Conservation (phyloP, 2,329 filamentous ascomycete species). For the Neophaeococcomyces mojaviensis region DNA sequence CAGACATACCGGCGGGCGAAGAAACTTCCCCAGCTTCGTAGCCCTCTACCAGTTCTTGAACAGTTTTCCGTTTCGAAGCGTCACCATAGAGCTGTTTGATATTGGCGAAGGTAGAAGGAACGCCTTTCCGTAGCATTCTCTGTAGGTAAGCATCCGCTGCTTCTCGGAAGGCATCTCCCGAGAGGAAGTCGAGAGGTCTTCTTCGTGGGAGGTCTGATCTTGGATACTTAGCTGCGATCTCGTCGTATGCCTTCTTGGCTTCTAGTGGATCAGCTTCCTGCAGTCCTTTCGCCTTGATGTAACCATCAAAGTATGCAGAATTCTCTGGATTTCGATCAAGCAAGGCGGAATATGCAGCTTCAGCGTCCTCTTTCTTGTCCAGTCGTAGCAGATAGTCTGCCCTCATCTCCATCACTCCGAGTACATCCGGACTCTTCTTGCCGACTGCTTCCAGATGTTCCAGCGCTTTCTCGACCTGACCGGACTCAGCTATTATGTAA, state of each 20-base stretch:
- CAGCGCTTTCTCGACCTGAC: slow-evolving; percentile 72
- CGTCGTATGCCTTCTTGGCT: slow-evolving; percentile 68
- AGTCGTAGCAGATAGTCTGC: slow-evolving; percentile 78
- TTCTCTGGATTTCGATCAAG: slow-evolving; percentile 84
- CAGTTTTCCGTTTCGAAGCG: slow-evolving; percentile 64
- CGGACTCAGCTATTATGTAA: slow-evolving; percentile 80
- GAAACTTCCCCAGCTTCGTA: slow-evolving; percentile 57
- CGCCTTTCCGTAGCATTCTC: slow-evolving; percentile 81
- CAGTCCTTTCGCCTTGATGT: slow-evolving; percentile 63
- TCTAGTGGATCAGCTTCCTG: slow-evolving; percentile 53
- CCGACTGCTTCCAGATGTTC: slow-evolving; percentile 74
- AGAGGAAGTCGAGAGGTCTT: slow-evolving; percentile 81
- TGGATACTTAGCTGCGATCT: slow-evolving; percentile 72
- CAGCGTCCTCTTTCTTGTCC: slow-evolving; percentile 69
- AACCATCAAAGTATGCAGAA: slow-evolving; percentile 72
- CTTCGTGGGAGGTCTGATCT: slow-evolving; percentile 78
- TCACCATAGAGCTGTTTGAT: slow-evolving; percentile 87
- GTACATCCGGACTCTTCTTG: slow-evolving; percentile 72
- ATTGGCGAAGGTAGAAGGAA: slow-evolving; percentile 94
- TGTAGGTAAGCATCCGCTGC: slow-evolving; percentile 73
- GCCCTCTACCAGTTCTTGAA: slow-evolving; percentile 68
- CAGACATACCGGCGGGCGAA: slow-evolving; percentile 41
- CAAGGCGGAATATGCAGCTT: slow-evolving; percentile 69
- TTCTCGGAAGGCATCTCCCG: slow-evolving; percentile 70
- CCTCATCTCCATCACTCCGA: slow-evolving; percentile 75